Conservation (phyloP, 1,284 basidiomycete species). For the Caloboletus inedulis region DNA sequence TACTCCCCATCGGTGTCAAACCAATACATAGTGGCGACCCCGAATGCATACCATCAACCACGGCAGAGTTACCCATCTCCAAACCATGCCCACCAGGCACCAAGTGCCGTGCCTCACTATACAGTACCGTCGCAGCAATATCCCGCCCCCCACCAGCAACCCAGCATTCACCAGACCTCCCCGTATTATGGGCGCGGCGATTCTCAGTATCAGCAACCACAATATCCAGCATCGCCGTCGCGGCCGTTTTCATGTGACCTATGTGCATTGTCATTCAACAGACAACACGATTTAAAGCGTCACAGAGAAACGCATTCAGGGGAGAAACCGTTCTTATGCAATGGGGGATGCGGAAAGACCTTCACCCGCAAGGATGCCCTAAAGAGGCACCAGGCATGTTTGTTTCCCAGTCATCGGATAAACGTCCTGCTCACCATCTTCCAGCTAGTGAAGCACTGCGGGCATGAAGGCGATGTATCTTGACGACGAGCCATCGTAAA, state of each 20-base stretch:
- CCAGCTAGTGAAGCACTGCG: constrained; percentile 75
- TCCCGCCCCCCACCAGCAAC: constrained; percentile 23
- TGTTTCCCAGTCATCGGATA: constrained; percentile 1
- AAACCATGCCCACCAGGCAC: constrained; percentile 19
- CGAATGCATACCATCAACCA: constrained; percentile 25
- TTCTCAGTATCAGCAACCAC: constrained; percentile 32
- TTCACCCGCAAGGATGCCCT: constrained; percentile 80
- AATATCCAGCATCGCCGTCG: constrained; percentile 64
- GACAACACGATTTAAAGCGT: constrained; percentile 77
- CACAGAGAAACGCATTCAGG: constrained; percentile 79
- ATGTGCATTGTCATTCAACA: constrained; percentile 77
- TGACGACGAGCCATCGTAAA: constrained; percentile 27
- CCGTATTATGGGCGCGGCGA: constrained; percentile 32
- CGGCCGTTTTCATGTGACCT: constrained; percentile 74
- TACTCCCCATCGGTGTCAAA: constrained; percentile 16
- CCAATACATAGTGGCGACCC: constrained; percentile 23
- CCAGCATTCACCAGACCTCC: constrained; percentile 17
- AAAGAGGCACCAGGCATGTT: constrained; percentile 72
- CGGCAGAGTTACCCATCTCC: constrained; percentile 32
- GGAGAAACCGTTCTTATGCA: constrained; percentile 76
- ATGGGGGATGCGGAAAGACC: constrained; percentile 77
- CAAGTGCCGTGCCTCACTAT: constrained; percentile 23
- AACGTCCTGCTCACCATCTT: constrained; percentile 16
- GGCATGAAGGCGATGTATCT: constrained; percentile 55
- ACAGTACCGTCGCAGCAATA: constrained; percentile 29